Evolutionary conservation across 805 yeast species (phyloP).

Genomic region (Schwanniomyces vanrijiae): DNA sequence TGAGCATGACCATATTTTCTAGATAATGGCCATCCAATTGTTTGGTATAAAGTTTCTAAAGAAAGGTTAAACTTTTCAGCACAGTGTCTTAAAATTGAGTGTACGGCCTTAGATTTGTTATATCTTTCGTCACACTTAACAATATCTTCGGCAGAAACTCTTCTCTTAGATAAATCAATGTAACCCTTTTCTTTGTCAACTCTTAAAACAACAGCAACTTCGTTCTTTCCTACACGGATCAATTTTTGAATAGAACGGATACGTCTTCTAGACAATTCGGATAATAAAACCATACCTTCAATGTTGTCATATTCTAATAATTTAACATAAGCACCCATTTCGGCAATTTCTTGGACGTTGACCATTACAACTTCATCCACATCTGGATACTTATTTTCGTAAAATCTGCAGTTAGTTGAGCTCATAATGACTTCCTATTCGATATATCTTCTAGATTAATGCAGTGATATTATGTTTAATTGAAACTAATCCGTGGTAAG

Average conservation of each 20-base stretch:
- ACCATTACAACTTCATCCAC: slow-evolving; percentile 99
- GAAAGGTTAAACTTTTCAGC: slow-evolving; percentile 93
- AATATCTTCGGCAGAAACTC: slow-evolving; percentile 97
- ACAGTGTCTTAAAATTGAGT: slow-evolving; percentile 96
- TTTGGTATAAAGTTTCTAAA: slow-evolving; percentile 80
- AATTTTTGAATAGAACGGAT: slow-evolving; percentile 96
- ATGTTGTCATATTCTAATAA: slow-evolving; percentile 95
- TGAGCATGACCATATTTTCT: slow-evolving; percentile 95
- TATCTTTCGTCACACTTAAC: slow-evolving; percentile 96
- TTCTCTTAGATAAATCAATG: slow-evolving; percentile 95
- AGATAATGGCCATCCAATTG: slow-evolving; percentile 97
- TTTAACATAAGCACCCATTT: slow-evolving; percentile 98
- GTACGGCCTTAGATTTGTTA: slow-evolving; percentile 95
- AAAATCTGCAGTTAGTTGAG: slow-evolving; percentile 89
- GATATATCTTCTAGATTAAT: not conserved
- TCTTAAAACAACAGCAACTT: slow-evolving; percentile 95
- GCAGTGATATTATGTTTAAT: not conserved
- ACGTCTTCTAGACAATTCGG: slow-evolving; percentile 97
- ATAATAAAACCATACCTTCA: slow-evolving; percentile 96
- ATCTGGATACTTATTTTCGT: slow-evolving; percentile 97
- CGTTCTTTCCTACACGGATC: slow-evolving; percentile 97
- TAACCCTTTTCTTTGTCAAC: slow-evolving; percentile 99
- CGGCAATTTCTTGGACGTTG: slow-evolving; percentile 97
- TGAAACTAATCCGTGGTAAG: not conserved
- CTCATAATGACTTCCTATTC: slow-evolving; percentile 49